Base-by-base conservation (phyloP, 129 eudicot species). In the Gnaphalium uliginosum region DNA sequence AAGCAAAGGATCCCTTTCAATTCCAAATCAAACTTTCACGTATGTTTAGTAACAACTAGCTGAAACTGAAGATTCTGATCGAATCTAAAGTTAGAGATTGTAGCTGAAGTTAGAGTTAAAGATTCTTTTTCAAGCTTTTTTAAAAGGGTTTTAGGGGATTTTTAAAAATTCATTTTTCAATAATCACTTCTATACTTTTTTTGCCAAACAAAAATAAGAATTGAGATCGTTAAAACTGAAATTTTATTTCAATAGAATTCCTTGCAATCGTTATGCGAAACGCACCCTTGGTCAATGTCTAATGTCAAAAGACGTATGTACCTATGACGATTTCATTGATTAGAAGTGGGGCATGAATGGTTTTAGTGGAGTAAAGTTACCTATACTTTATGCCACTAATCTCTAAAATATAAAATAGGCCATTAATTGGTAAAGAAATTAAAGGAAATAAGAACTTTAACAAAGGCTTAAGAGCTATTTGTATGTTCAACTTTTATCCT, bases 281-380 rank as follows among this genome's bases (percentile, higher is more conserved):
- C n/a, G n/a, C n/a, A n/a, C n/a, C n/a, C n/a, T n/a, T 62, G 13
- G 71, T 32, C 72, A 6, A 27, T 50, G 23, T 75, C 50, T 65
- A 6, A 27, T 50, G 23, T 75, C 50, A 10, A 46, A 62, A 63
- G 19, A 56, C 19, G 2, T 74, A 29, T 15, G 13, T 64, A 61
- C 67, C 39, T 62, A 51, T 56, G 66, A 66, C 79, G 50, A 66
- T 10, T 76, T 53, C 39, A 75, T 64, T 51, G 65, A 56, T 65
- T 59, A 19, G 51, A 63, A 32, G 22, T 64, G 50, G 0, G 60
- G 14, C 46, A 46, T 21, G 33, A 53, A 23, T 26, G 8, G 8
- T 66, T 14, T 66, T 66, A 48, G 73, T 76, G 80, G 80, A 66
- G 73, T 66, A 76, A 76, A 76, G 80, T 66, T 30, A 60, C 18